Evolutionary conservation across 179 eudicot genomes (phyloP), one percentile per base, ranked within the genome.

Genomic region (Sideroxylon spinosum): DNA sequence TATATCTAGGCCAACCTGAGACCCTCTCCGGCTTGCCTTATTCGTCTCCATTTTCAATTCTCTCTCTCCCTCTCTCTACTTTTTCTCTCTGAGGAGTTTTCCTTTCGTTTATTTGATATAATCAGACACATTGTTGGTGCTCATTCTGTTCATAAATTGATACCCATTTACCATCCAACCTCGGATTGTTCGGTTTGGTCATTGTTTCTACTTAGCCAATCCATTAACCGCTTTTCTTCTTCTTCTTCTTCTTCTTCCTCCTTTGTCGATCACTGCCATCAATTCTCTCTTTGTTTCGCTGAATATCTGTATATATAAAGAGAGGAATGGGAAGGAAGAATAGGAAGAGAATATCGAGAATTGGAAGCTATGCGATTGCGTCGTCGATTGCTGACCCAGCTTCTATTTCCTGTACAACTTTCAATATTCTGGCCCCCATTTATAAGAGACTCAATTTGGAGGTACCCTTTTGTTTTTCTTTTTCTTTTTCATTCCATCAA

Each of bases 391-490:
- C 86, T 19, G 98, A 91, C 81, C 90, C 91, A 10, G 65, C 79
- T 82, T 89, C 87, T 22, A 81, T 93, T 73, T 91, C 98, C 23
- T 96, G 99, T 74, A 94, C 99, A 59, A 96, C 98, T 17, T 96
- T 96, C 84, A 96, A 96, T 80, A 96, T 96, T 68, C 93, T 96
- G 65, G 98, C 99, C 50, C 99, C 99, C 23, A 94, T 96, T 74
- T 96, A 96, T 87, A 96, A 96, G 77, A 83, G 99, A 65, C 87
- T 96, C 65, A 82, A 81, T 78, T 75, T 86, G 37, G 85, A 94
- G 98, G 99, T 91, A 76, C 14, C 9, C 13, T 28, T 57, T 0
- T 52, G 22, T 6, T 5, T 9, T 52, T 52, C 10, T 37, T 37
- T 37, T 37, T 37, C 7, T 10, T 71, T 53, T 56, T 19, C 14